Evolutionary conservation across 1,139 yeast genomes (phyloP).

Genomic region (Blastobotrys serpentis): DNA sequence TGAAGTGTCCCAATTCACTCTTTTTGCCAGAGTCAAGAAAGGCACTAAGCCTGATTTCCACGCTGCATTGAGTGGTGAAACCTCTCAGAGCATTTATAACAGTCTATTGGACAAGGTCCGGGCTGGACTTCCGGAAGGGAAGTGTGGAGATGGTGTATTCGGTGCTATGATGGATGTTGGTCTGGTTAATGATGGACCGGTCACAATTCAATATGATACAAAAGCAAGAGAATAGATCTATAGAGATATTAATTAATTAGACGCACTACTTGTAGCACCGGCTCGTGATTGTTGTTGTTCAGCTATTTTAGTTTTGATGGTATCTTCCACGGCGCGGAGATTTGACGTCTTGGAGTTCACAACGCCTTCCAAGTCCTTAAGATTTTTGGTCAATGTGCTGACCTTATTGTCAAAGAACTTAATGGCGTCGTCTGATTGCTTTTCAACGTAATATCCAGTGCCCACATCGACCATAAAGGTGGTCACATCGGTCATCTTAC

Average conservation of each 20-base stretch:
- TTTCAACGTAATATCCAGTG: constrained; percentile 92
- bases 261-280: background rate
- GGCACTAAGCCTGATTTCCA: constrained; percentile 96
- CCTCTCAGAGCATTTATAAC: constrained; percentile 68
- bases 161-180: constrained; percentile 98
- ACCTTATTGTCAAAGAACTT: constrained; percentile 74
- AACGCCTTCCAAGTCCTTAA: constrained; percentile 69
- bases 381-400: constrained; percentile 67
- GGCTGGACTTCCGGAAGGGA: constrained; percentile 49
- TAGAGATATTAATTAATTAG: background rate
- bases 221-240: constrained; percentile 10
- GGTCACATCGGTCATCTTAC: constrained; percentile 60
- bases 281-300: background rate
- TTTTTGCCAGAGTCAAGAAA: constrained; percentile 77
- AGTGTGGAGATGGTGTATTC: constrained; percentile 74
- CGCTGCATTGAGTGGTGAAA: constrained; percentile 75
- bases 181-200: constrained; percentile 82
- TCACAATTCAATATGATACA: constrained; percentile 71
- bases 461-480: constrained; percentile 91
- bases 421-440: constrained; percentile 56
- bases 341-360: constrained; percentile 43
- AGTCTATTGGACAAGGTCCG: constrained; percentile 51
- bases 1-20: constrained; percentile 89
- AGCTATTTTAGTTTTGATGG: constrained; percentile 1
- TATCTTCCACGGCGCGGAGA: constrained; percentile 35